Base-by-base conservation (phyloP, 2,329 filamentous ascomycete species). In the Daldinia sp. region DNA sequence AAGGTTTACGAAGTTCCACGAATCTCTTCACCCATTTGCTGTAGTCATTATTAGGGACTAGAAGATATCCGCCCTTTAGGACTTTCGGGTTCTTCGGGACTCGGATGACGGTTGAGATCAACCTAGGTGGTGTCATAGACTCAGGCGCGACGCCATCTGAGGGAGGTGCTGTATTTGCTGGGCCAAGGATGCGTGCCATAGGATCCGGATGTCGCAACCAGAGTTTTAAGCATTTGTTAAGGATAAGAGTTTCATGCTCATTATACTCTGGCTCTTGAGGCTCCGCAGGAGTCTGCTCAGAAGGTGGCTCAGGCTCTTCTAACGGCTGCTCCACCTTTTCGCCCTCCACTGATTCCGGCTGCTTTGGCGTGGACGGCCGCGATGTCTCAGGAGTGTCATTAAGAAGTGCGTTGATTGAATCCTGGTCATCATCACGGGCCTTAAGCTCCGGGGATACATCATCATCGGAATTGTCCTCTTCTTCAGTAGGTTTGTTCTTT, bases 1-100 rank as follows among this genome's bases (percentile, higher is more conserved):
- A 99, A 0, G 96, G 96, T 59, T 92, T 88, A 35, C 96, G 89
- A 30, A 99, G 87, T 81, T 99, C 96, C 56, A 98, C 93, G 77
- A 97, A 98, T 46, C 95, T 90, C 74, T 94, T 93, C 30, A 96
- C 88, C 96, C 96, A 99, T 68, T 92, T 89, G 23, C 90, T 92
- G 39, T 90, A 93, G 60, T 93, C 91, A 62, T 90, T 90, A 76
- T 94, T 94, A 0, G 94, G 94, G 2, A 93, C 92, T 48, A 98
- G 85, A 15, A 99, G 87, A 79, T 96, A 97, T 15, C 94, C 94
- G 15, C 93, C 90, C 81, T 97, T 97, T 73, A 97, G 85, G 0
- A 96, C 86, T 48, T 88, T 89, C 1, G 90, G 88, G 73, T 96
- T 97, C 81, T 97, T 97, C 60, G 90, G 87, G 7, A 96, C 88